A percentile compares a stretch with the other conserved stretches of the same genome.
Evolutionary conservation across 495 filamentous ascomycete genomes (phyloP).

Genomic region (Xylaria grammica): DNA sequence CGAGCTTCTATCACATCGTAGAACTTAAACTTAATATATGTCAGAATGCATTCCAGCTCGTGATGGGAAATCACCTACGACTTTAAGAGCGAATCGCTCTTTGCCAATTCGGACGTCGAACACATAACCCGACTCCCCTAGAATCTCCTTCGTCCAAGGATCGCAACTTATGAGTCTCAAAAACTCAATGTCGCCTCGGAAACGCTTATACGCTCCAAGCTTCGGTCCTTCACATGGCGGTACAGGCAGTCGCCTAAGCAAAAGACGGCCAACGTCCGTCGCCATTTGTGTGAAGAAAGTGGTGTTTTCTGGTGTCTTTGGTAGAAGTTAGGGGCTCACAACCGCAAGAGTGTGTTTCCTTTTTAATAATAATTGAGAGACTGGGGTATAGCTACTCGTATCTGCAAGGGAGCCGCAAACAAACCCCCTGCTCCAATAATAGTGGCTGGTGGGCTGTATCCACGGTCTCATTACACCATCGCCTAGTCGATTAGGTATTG

Average conservation of each 20-base stretch:
- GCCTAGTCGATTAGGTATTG: too few relatives aligned
- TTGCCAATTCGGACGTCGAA: not conserved
- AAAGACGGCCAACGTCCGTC: not conserved
- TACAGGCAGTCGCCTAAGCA: not conserved
- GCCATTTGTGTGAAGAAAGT: conserved; percentile 1
- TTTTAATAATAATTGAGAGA: too few relatives aligned
- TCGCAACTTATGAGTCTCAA: conserved; percentile 4
- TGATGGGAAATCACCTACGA: not conserved
- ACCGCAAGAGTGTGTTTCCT: too few relatives aligned
- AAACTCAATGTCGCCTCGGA: not conserved
- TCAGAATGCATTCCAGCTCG: not conserved
- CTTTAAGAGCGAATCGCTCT: not conserved
- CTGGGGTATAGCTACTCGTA: too few relatives aligned
- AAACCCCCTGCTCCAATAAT: too few relatives aligned
- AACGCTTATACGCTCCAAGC: not conserved
- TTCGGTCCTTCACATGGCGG: conserved; percentile 4
- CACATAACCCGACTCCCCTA: not conserved
- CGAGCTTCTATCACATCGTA: not conserved
- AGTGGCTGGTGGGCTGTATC: too few relatives aligned
- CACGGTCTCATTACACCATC: too few relatives aligned
- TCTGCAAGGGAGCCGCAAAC: too few relatives aligned
- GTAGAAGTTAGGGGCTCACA: too few relatives aligned
- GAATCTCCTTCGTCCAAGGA: not conserved
- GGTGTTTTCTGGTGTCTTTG: too few relatives aligned
- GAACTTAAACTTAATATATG: not conserved